These are phyloP conservation scores for Yamadazyma phyllophila DNA, from an alignment of 805 yeast species.

Conservation along the genomic window DNA sequence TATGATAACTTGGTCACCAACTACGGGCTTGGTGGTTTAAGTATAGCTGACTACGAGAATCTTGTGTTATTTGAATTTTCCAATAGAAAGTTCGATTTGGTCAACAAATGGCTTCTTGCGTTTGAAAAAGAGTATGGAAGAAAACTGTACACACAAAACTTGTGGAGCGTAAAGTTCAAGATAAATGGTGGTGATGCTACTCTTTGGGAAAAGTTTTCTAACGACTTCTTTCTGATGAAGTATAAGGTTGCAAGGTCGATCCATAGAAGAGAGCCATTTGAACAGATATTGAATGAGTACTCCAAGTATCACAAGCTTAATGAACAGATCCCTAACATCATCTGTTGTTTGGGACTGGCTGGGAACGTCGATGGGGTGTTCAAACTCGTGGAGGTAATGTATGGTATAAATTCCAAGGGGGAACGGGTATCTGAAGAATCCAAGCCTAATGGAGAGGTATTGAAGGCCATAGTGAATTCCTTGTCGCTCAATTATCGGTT, in stretches of 20 bases:
- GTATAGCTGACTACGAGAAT: constrained; percentile 35
- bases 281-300: constrained; percentile 3
- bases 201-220: constrained; percentile 25
- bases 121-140: constrained; percentile 24
- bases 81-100: constrained; percentile 39
- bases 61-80: constrained; percentile 32
- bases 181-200: constrained; percentile 31
- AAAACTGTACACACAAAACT: constrained; percentile 24
- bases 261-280: neutral
- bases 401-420: constrained; percentile 32
- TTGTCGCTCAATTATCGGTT: constrained; percentile 31
- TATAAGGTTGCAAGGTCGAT: constrained; percentile 11
- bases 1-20: constrained; percentile 23
- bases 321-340: constrained; percentile 25
- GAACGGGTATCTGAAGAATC: constrained; percentile 8
- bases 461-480: constrained; percentile 31
- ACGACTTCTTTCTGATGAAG: constrained; percentile 15
- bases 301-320: constrained; percentile 14
- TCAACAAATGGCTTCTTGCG: constrained; percentile 36
- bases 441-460: constrained; percentile 20
- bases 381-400: constrained; percentile 25
- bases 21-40: constrained; percentile 13
- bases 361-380: constrained; percentile 19
- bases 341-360: constrained; percentile 33
- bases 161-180: constrained; percentile 38